Base-by-base conservation (phyloP, 352 stramenopile genomes). In the Aphanomyces cochlioides region DNA sequence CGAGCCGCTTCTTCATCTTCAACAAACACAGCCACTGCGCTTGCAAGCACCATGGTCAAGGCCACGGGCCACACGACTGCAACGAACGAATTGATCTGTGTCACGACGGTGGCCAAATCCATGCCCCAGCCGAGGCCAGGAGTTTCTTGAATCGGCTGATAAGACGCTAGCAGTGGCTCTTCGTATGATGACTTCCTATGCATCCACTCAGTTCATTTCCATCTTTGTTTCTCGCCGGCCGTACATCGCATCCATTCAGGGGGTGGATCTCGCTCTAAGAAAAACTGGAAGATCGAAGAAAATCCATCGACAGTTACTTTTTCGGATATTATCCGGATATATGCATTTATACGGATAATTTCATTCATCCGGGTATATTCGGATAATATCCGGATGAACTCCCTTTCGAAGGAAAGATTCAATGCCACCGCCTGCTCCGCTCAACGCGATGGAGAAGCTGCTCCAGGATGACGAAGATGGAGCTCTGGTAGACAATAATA, bases 81-180 rank as follows among this genome's bases (percentile, higher is more conserved):
- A 34, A 88, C 88, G 65, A 90, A 90, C 67, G 82, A 86, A 56
- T 90, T 89, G 71, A 92, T 80, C 69, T 90, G 82, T 38, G 77
- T 81, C 58, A 89, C 81, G 40, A 85, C 64, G 28, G 68, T 38
- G 4, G 54, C 65, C 4, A 86, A 70, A 45, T 84, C 78, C 13
- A 79, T 6, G n/a, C 54, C 48, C n/a, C 37, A 38, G n/a, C 21
- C 41, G 34, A 12, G 45, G 64, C n/a, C 19, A 12, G 38, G 41
- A n/a, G 17, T 63, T 28, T 28, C 45, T 17, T 47, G 58, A 19
- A 2, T 57, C 37, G 19, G 74, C 36, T 78, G 75, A n/a, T 66
- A 37, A 28, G 54, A 41, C 6, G 15, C 69, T 15, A 92, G 74
- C 17, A 90, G 67, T 39, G 84, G 83, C 59, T 92, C 78, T 28